phyloP scores from a whole-genome alignment of 2,329 filamentous ascomycete genomes.

The Simplicillium sp. region DNA sequence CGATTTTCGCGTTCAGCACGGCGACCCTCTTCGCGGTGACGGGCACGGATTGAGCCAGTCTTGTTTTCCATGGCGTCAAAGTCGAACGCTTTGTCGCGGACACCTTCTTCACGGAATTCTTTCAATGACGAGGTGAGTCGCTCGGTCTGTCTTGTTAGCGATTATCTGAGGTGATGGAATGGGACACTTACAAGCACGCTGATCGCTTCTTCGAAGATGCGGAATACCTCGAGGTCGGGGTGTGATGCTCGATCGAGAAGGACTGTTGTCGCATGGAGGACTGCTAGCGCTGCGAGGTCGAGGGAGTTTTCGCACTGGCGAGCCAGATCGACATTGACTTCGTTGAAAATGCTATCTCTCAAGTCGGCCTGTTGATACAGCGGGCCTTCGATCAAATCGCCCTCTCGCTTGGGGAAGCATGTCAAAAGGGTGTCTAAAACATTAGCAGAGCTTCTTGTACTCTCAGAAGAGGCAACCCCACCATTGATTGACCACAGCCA shows the following conservation, averaged over 20 bases:
- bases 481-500: conserved; percentile 50
- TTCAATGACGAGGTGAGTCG: conserved; percentile 54
- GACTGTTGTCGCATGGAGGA: conserved; percentile 52
- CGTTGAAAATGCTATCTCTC: conserved; percentile 55
- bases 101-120: conserved; percentile 48
- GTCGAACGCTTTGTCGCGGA: conserved; percentile 32
- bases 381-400: conserved; percentile 42
- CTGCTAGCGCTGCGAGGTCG: conserved; percentile 53
- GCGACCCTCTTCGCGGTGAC: conserved; percentile 28
- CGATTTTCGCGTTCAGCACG: conserved; percentile 48
- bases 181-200: conserved; percentile 41
- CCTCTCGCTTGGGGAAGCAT: conserved; percentile 46
- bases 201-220: conserved; percentile 58
- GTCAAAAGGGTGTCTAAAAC: conserved; percentile 37
- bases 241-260: conserved; percentile 50
- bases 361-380: conserved; percentile 52
- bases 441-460: neutral
- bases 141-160: conserved; percentile 36
- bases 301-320: conserved; percentile 51
- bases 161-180: neutral
- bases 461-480: too few species aligned
- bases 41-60: conserved; percentile 24
- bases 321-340: conserved; percentile 55
- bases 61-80: conserved; percentile 31
- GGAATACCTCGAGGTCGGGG: conserved; percentile 52